Evolutionary conservation across 495 filamentous ascomycete species (phyloP).

Genomic region (Penicillium bialowiezense): DNA sequence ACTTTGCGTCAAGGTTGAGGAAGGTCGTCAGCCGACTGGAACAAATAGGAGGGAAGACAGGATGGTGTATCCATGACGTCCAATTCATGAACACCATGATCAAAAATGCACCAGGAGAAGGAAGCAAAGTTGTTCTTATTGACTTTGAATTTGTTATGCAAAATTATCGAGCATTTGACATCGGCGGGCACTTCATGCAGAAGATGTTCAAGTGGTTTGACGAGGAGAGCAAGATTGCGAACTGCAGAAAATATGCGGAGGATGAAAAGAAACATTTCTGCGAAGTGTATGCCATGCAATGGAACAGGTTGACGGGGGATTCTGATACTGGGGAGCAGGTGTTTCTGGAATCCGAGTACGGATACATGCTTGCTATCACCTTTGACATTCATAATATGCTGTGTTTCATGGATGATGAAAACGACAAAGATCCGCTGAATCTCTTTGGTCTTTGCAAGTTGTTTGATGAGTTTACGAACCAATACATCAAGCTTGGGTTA

Average conservation of each 20-base stretch:
- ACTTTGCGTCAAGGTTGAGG: constrained; percentile 18
- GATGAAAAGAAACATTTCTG: constrained; percentile 34
- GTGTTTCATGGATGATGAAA: constrained; percentile 23
- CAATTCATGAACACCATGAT: constrained; percentile 33
- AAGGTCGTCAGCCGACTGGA: constrained; percentile 21
- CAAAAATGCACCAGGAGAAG: constrained; percentile 20
- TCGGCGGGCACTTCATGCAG: constrained; percentile 35
- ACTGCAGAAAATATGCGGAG: constrained; percentile 26
- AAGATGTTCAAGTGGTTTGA: constrained; percentile 38
- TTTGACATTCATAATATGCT: constrained; percentile 36
- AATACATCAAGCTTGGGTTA: constrained; percentile 18
- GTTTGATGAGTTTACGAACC: constrained; percentile 27
- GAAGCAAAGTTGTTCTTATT: constrained; percentile 26
- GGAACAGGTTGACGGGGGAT: constrained; percentile 27
- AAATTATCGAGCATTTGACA: constrained; percentile 33
- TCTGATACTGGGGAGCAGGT: constrained; percentile 29
- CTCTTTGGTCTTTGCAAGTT: constrained; percentile 27
- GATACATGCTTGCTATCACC: constrained; percentile 26
- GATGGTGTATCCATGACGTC: constrained; percentile 33
- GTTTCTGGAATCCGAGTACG: constrained; percentile 26
- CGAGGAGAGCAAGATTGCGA: constrained; percentile 25
- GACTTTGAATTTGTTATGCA: constrained; percentile 32
- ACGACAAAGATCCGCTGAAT: constrained; percentile 25
- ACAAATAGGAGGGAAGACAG: constrained; percentile 19
- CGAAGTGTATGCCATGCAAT: constrained; percentile 24